phyloP scores from a whole-genome alignment of 352 stramenopile species.

The Phytopythium mirpurense region DNA sequence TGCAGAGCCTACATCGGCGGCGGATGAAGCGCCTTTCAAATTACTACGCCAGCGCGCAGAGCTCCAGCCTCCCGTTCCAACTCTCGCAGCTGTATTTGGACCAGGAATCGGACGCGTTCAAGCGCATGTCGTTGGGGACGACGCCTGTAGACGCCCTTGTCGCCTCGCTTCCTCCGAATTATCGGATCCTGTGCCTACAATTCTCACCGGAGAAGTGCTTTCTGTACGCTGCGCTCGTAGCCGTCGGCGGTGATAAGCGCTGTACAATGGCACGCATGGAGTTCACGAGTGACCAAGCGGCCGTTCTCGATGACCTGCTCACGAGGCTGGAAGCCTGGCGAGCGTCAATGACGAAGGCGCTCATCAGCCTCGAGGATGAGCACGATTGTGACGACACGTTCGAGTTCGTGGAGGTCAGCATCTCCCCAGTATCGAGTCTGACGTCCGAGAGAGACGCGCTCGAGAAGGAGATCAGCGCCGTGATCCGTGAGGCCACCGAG shows the following conservation, averaged over 20 bases:
- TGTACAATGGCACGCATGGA: conserved; percentile 56
- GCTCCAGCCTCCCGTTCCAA: conserved; percentile 55
- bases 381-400: conserved; percentile 28
- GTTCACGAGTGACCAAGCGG: conserved; percentile 31
- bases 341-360: conserved; percentile 21
- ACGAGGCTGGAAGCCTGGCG: conserved; percentile 36
- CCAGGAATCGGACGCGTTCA: conserved; percentile 59
- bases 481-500: conserved; percentile 35
- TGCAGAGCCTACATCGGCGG: conserved; percentile 42
- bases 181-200: conserved; percentile 49
- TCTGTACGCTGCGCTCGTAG: conserved; percentile 42
- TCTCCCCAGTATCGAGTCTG: not conserved
- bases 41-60: conserved; percentile 31
- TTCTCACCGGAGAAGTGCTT: conserved; percentile 67
- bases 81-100: conserved; percentile 63
- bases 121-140: conserved; percentile 39
- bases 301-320: conserved; percentile 20
- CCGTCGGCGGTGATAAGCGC: conserved; percentile 26
- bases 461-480: conserved; percentile 46
- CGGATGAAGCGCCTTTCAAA: conserved; percentile 30
- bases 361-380: conserved; percentile 37
- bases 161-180: conserved; percentile 24
- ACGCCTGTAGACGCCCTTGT: conserved; percentile 38
- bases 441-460: conserved; percentile 25
- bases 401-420: conserved; percentile 20